Evolutionary conservation across 805 yeast genomes (phyloP).

Genomic region (Huiozyma naganishii): DNA sequence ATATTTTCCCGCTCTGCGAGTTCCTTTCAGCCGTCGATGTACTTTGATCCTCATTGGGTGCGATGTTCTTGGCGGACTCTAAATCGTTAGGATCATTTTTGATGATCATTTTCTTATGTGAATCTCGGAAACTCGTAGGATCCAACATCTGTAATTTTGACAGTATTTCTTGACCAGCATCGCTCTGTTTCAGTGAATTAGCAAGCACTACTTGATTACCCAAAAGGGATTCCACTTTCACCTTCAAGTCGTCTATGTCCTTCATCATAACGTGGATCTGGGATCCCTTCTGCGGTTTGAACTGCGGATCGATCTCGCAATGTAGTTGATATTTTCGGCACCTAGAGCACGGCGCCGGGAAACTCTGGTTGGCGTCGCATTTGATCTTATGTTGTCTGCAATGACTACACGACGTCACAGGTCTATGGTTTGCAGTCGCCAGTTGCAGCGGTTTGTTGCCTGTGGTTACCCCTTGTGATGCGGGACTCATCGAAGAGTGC

Average conservation of each 20-base stretch:
- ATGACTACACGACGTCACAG: constrained; percentile 87
- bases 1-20: constrained; percentile 8
- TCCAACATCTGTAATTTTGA: background rate
- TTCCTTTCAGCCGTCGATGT: background rate
- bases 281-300: constrained; percentile 84
- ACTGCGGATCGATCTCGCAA: constrained; percentile 86
- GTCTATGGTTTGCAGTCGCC: constrained; percentile 43
- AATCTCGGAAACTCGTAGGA: background rate
- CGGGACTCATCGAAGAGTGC: background rate
- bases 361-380: constrained; percentile 80
- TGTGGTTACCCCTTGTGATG: background rate
- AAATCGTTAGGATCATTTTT: background rate
- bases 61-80: background rate
- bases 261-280: constrained; percentile 76
- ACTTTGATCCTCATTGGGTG: background rate
- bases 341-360: constrained; percentile 71
- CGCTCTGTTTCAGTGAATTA: constrained; percentile 1
- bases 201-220: constrained; percentile 44
- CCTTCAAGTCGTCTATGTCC: constrained; percentile 72
- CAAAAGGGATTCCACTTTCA: constrained; percentile 55
- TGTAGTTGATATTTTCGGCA: constrained; percentile 69
- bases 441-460: background rate
- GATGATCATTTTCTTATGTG: background rate
- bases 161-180: constrained; percentile 2
- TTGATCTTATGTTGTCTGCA: constrained; percentile 91